A percentile compares a stretch with the other conserved stretches of the same genome.
These are phyloP conservation scores for Agrocybe praecox DNA, from an alignment of 768 basidiomycete species.

Conservation along the genomic window DNA sequence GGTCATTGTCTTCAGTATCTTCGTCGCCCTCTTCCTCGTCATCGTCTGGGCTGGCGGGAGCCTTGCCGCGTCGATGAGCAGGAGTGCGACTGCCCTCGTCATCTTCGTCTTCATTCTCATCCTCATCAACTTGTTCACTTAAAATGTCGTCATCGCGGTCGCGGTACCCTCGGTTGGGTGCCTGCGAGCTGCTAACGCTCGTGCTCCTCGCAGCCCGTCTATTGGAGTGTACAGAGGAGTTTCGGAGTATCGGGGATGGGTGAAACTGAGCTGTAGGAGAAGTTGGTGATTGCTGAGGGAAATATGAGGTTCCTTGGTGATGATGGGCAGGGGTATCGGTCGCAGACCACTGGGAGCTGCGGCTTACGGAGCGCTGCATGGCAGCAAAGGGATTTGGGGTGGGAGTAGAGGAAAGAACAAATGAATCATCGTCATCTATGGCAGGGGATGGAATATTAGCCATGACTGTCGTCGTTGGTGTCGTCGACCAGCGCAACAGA, in stretches of 20 bases:
- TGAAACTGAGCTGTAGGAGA: conserved; percentile 51
- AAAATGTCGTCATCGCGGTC: conserved; percentile 53
- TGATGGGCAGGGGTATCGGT: conserved; percentile 65
- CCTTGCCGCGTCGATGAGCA: conserved; percentile 44
- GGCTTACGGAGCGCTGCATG: conserved; percentile 47
- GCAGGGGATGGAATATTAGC: conserved; percentile 29
- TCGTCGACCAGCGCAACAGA: conserved; percentile 25
- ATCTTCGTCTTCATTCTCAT: conserved; percentile 37
- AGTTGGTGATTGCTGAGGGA: conserved; percentile 38
- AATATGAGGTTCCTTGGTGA: conserved; percentile 71
- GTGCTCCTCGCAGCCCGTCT: conserved; percentile 55
- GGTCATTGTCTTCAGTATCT: conserved; percentile 69
- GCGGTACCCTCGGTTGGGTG: conserved; percentile 42
- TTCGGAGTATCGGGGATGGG: conserved; percentile 46
- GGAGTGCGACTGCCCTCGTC: conserved; percentile 25
- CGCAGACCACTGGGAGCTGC: conserved; percentile 60
- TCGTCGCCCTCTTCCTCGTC: conserved; percentile 41
- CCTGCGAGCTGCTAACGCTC: conserved; percentile 62
- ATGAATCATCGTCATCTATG: conserved; percentile 36
- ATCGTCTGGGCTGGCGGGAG: conserved; percentile 34
- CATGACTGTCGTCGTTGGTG: conserved; percentile 23
- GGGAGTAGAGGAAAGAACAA: conserved; percentile 42
- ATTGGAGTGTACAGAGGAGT: conserved; percentile 53
- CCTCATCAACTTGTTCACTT: conserved; percentile 58
- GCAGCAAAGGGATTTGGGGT: conserved; percentile 37